Evolutionary conservation across 805 yeast species (phyloP).

Genomic region (Sungouiozyma intestinalis): DNA sequence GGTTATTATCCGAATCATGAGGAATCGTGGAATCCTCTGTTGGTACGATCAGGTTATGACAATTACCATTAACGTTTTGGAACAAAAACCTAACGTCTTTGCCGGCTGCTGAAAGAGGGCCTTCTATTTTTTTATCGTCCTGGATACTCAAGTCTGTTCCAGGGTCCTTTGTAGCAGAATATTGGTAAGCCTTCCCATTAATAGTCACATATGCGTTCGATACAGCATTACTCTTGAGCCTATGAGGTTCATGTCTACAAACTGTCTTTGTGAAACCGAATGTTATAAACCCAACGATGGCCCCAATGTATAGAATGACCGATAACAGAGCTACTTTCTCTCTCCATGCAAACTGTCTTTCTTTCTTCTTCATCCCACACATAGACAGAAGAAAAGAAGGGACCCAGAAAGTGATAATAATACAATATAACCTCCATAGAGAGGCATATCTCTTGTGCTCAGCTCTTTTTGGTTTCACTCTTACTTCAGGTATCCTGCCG

Average conservation of each 20-base stretch:
- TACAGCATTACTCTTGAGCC: slow-evolving; percentile 4
- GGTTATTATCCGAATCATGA: slow-evolving; percentile 40
- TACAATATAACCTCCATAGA: slow-evolving; percentile 76
- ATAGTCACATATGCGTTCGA: slow-evolving; percentile 34
- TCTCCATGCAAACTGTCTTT: slow-evolving; percentile 93
- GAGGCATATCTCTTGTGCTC: slow-evolving; percentile 4
- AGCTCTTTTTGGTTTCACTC: slow-evolving; percentile 3
- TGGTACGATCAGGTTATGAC: slow-evolving; percentile 68
- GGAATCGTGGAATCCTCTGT: slow-evolving; percentile 67
- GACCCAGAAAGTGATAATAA: slow-evolving; percentile 81
- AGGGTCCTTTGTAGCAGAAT: slow-evolving; percentile 56
- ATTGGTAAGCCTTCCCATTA: slow-evolving; percentile 72
- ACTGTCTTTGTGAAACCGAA: slow-evolving; percentile 85
- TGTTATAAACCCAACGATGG: slow-evolving; percentile 73
- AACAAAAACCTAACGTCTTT: slow-evolving; percentile 73
- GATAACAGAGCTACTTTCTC: slow-evolving; percentile 83
- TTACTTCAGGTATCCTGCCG: slow-evolving; percentile 1
- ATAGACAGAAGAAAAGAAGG: slow-evolving; percentile 52
- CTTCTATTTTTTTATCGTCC: slow-evolving; percentile 52
- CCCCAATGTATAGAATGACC: slow-evolving; percentile 62
- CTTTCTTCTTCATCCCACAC: slow-evolving; percentile 69
- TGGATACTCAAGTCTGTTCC: slow-evolving; percentile 71
- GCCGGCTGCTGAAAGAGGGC: slow-evolving; percentile 84
- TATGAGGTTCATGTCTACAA: slow-evolving; percentile 38
- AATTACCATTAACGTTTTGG: slow-evolving; percentile 88